Evolutionary conservation across 805 yeast species (phyloP).

Genomic region (Wickerhamiella sorbophila): DNA sequence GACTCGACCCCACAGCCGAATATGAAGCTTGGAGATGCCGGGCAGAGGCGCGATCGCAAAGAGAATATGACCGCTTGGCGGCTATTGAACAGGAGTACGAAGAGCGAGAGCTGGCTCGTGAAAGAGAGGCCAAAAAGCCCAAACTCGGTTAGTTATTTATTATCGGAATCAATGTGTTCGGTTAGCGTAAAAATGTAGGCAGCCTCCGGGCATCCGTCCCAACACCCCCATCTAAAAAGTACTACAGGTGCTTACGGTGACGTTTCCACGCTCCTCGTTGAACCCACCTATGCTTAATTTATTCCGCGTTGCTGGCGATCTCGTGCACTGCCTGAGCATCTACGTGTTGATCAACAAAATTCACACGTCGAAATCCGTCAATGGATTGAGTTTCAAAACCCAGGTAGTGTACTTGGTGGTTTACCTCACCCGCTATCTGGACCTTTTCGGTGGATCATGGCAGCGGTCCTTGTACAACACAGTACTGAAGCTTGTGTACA

Average conservation of each 20-base stretch:
- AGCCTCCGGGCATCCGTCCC: too few species aligned
- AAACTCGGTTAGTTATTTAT: not conserved
- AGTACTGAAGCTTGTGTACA: conserved; percentile 67
- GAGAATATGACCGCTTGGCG: conserved; percentile 27
- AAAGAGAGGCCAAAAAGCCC: conserved; percentile 20
- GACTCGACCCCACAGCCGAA: conserved; percentile 37
- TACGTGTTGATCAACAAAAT: conserved; percentile 63
- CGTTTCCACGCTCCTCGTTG: not conserved
- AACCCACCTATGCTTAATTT: conserved; percentile 15
- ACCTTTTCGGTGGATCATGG: conserved; percentile 33
- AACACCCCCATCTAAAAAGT: not conserved
- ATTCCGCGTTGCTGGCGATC: conserved; percentile 41
- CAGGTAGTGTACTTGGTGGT: conserved; percentile 67
- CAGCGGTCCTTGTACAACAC: conserved; percentile 50
- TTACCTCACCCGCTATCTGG: conserved; percentile 58
- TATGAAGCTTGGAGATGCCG: conserved; percentile 30
- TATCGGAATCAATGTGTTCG: too few species aligned
- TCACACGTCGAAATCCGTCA: conserved; percentile 44
- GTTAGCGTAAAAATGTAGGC: too few species aligned
- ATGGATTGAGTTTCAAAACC: conserved; percentile 81
- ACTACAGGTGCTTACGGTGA: not conserved
- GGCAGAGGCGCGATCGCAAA: conserved; percentile 26
- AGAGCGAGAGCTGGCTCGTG: conserved; percentile 21
- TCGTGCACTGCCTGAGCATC: conserved; percentile 71
- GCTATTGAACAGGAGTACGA: conserved; percentile 26